These are phyloP conservation scores for Globisporangium irregulare DNA, from an alignment of 352 stramenopile species.

Conservation along the genomic window DNA sequence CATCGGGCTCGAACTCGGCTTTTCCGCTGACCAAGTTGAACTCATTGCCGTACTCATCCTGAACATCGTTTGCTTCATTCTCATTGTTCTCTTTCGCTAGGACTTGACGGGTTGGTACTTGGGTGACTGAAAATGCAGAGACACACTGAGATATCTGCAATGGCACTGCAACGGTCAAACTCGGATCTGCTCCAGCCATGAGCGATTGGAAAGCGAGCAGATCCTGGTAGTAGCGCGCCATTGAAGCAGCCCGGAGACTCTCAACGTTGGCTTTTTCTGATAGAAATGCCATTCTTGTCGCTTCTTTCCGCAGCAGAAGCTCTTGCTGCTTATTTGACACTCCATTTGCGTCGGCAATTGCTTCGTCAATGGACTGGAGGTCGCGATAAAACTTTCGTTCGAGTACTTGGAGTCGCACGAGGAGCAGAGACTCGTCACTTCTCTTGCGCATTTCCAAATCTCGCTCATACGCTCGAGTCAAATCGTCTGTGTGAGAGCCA, in stretches of 20 bases:
- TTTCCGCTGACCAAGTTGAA: constrained; percentile 36
- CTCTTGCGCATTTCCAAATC: constrained; percentile 49
- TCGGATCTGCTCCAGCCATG: constrained; percentile 2
- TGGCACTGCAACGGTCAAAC: background rate
- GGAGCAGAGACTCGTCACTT: constrained; percentile 50
- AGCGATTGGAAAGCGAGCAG: constrained; percentile 51
- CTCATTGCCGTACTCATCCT: constrained; percentile 37
- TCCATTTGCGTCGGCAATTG: background rate
- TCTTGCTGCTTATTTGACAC: constrained; percentile 13
- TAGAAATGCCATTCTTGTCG: constrained; percentile 39
- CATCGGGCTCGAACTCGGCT: background rate
- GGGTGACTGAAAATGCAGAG: background rate
- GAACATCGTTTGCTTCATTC: background rate
- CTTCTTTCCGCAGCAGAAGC: constrained; percentile 28
- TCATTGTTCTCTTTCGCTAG: background rate
- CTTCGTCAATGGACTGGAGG: constrained; percentile 21
- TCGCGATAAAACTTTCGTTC: constrained; percentile 38
- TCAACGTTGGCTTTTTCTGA: constrained; percentile 54
- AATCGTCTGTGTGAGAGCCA: background rate
- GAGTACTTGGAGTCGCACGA: constrained; percentile 40
- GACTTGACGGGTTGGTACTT: background rate
- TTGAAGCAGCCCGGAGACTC: constrained; percentile 47
- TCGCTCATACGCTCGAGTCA: constrained; percentile 29
- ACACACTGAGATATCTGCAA: background rate
- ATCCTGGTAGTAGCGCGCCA: constrained; percentile 64